Percentiles rank a stretch among this genome's conserved stretches.
Conservation (phyloP, 2,329 filamentous ascomycete genomes). For the Colletotrichum tanaceti region DNA sequence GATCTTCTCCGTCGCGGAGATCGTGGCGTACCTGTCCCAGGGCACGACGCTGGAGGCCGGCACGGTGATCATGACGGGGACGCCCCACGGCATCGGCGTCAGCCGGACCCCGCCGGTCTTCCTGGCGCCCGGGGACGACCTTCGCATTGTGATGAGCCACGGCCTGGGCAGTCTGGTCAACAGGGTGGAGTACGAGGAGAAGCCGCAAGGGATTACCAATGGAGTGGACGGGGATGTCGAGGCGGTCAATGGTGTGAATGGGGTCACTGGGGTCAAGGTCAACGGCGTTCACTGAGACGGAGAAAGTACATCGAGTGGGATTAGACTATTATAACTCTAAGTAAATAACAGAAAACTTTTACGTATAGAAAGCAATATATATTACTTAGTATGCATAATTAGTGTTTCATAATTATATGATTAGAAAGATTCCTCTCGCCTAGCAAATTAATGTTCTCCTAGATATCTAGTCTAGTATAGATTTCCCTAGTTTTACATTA, state of each 20-base stretch:
- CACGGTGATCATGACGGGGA: slow-evolving; percentile 47
- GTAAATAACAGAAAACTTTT: no score
- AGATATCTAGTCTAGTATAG: no score
- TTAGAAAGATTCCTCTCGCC: no score
- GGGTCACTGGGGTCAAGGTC: slow-evolving; percentile 12
- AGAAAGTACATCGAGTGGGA: not conserved
- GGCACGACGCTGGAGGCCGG: slow-evolving; percentile 45
- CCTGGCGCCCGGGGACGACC: slow-evolving; percentile 38
- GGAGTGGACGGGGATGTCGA: not conserved
- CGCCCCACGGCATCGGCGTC: slow-evolving; percentile 44
- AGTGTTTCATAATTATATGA: no score
- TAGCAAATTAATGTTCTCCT: no score
- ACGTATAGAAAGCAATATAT: no score
- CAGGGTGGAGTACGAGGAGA: slow-evolving; percentile 33
- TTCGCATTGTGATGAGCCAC: slow-evolving; percentile 41
- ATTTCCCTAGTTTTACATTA: no score
- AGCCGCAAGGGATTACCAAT: not conserved
- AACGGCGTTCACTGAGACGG: slow-evolving; percentile 16
- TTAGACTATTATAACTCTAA: not conserved
- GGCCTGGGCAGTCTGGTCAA: slow-evolving; percentile 44
- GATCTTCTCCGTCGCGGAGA: slow-evolving; percentile 48
- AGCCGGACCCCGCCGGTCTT: slow-evolving; percentile 42
- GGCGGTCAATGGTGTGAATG: slow-evolving; percentile 28
- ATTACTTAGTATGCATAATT: no score
- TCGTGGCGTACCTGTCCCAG: slow-evolving; percentile 44